Evolutionary conservation across 108 stramenopile genomes (phyloP).

Genomic region (Nitzschia sp.): DNA sequence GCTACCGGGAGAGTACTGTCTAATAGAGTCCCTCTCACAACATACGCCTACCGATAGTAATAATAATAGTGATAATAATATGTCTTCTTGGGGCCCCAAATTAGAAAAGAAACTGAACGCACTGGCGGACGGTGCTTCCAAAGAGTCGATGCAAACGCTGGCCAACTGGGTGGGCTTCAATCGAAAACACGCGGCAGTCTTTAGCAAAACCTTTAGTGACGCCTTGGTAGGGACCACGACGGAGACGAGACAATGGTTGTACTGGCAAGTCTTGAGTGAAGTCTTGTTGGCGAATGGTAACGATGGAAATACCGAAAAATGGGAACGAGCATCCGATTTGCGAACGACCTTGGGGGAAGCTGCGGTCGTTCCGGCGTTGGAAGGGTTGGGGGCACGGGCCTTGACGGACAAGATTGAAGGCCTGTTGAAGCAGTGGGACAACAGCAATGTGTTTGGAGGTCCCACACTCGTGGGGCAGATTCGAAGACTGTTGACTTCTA

Average conservation of each 20-base stretch:
- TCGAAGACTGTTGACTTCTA: conserved; percentile 11
- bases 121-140: conserved; percentile 41
- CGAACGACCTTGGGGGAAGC: conserved; percentile 56
- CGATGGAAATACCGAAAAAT: conserved; percentile 27
- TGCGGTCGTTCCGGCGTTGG: conserved; percentile 40
- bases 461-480: conserved; percentile 54
- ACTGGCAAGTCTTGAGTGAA: conserved; percentile 47
- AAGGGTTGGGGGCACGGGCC: not conserved
- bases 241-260: conserved; percentile 40
- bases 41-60: too few relatives aligned
- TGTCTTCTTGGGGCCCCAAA: conserved; percentile 49
- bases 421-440: conserved; percentile 57
- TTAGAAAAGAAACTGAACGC: conserved; percentile 44
- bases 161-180: conserved; percentile 62
- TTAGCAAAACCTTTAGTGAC: conserved; percentile 20
- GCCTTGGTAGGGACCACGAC: not conserved
- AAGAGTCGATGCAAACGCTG: conserved; percentile 55
- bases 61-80: too few relatives aligned
- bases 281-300: conserved; percentile 30
- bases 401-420: conserved; percentile 17
- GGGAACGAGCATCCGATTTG: conserved; percentile 44
- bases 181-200: conserved; percentile 37
- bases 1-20: too few relatives aligned
- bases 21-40: too few relatives aligned
- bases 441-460: conserved; percentile 64